Evolutionary conservation across 208 protist genomes (phyloP).

Genomic region (Trypanosoma platydactyli): DNA sequence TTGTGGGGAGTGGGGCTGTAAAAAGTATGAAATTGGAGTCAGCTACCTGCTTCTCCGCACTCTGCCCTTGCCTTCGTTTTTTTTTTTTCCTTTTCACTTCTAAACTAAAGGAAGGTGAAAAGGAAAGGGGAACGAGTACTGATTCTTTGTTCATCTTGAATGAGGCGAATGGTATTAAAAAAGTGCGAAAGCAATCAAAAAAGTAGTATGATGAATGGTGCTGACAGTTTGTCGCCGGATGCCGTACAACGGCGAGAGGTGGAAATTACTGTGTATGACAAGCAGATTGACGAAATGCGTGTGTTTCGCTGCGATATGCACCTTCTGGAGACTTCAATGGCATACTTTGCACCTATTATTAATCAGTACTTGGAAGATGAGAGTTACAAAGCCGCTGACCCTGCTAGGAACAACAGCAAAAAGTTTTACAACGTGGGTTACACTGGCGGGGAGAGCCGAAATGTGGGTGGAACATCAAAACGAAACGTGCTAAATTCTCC

Average conservation of each 20-base stretch:
- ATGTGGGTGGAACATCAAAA: neutral
- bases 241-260: constrained; percentile 29
- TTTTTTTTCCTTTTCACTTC: no score
- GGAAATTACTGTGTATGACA: constrained; percentile 68
- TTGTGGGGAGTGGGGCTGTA: neutral
- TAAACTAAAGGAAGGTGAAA: no score
- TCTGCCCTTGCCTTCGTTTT: no score
- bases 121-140: no score
- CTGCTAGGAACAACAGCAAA: no score
- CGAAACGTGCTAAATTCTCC: neutral
- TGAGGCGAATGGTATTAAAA: no score
- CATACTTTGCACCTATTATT: constrained; percentile 65
- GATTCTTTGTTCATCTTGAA: neutral
- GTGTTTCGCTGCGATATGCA: constrained; percentile 48
- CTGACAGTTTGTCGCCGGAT: neutral
- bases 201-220: neutral
- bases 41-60: no score
- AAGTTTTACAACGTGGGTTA: neutral
- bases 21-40: neutral
- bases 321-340: constrained; percentile 55
- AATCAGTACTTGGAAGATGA: constrained; percentile 36
- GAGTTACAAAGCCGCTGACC: neutral
- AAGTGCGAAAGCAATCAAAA: neutral
- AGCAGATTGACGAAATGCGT: constrained; percentile 30
- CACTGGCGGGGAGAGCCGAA: neutral